phyloP scores from a whole-genome alignment of 2,329 filamentous ascomycete genomes.

The Fulvia fulva region DNA sequence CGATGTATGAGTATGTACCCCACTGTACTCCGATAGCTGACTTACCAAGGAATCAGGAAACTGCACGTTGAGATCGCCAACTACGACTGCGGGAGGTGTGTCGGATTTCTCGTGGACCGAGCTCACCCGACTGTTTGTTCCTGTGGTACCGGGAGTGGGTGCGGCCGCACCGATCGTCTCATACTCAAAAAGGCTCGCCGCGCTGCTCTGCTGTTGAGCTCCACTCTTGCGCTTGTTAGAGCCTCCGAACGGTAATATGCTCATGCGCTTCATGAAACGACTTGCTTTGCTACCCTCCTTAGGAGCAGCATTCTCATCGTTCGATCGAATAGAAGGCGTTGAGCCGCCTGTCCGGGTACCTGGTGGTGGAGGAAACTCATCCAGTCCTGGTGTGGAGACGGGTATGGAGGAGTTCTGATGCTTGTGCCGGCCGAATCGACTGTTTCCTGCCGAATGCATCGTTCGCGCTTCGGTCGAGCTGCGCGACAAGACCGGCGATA shows the following conservation, averaged over 20 bases:
- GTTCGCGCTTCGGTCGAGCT: slow-evolving; percentile 20
- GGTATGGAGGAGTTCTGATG: slow-evolving; percentile 2
- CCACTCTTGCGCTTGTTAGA: slow-evolving; percentile 48
- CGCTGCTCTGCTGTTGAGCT: slow-evolving; percentile 21
- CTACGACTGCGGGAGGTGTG: slow-evolving; percentile 57
- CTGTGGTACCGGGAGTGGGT: not conserved
- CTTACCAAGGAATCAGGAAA: slow-evolving; percentile 81
- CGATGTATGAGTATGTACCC: slow-evolving; percentile 7
- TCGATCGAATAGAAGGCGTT: slow-evolving; percentile 27
- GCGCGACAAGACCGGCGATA: slow-evolving; percentile 17
- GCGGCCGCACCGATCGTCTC: not conserved
- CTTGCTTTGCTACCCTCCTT: slow-evolving; percentile 50
- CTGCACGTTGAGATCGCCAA: slow-evolving; percentile 93
- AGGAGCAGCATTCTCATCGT: slow-evolving; percentile 45
- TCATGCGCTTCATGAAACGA: slow-evolving; percentile 63
- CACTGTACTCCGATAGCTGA: slow-evolving; percentile 5
- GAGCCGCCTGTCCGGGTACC: slow-evolving; percentile 19
- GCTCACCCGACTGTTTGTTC: slow-evolving; percentile 14
- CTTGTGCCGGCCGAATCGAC: slow-evolving; percentile 13
- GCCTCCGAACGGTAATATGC: slow-evolving; percentile 25
- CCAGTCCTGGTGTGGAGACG: slow-evolving; percentile 8
- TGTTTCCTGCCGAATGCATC: slow-evolving; percentile 14
- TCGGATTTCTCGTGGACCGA: slow-evolving; percentile 29
- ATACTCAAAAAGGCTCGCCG: slow-evolving; percentile 10
- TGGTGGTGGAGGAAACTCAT: slow-evolving; percentile 20